Evolutionary conservation across 2,329 filamentous ascomycete genomes (phyloP).

Genomic region (Macrophomina tecta): DNA sequence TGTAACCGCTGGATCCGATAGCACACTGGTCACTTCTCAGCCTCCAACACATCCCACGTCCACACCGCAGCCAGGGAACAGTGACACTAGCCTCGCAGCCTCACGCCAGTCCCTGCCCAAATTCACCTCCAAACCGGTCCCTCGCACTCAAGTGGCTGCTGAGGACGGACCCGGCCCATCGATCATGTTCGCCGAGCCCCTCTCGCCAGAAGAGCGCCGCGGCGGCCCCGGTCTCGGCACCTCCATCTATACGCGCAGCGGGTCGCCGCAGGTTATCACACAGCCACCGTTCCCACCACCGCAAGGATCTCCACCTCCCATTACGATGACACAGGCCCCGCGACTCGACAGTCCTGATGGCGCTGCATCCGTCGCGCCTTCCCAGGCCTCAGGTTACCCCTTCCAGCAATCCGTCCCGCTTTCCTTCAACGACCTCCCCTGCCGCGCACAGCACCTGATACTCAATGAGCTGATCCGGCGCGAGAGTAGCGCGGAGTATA

Average conservation of each 20-base stretch:
- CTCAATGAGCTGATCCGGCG: slow-evolving; percentile 79
- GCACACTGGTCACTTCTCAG: slow-evolving; percentile 8
- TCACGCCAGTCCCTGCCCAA: slow-evolving; percentile 64
- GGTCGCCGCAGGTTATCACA: slow-evolving; percentile 3
- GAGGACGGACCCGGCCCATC: slow-evolving; percentile 71
- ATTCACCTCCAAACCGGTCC: slow-evolving; percentile 76
- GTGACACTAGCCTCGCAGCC: slow-evolving; percentile 54
- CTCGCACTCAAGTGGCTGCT: slow-evolving; percentile 69
- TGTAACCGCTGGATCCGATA: not conserved
- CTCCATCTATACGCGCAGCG: slow-evolving; percentile 26
- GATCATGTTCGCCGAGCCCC: slow-evolving; percentile 71
- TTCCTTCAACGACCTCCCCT: slow-evolving; percentile 86
- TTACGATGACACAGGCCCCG: not conserved
- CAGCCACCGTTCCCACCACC: not conserved
- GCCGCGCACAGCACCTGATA: slow-evolving; percentile 83
- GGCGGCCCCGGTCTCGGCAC: not conserved
- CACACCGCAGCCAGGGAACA: not conserved
- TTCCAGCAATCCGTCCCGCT: slow-evolving; percentile 70
- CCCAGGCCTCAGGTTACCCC: slow-evolving; percentile 53
- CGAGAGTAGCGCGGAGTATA: slow-evolving; percentile 43
- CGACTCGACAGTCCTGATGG: slow-evolving; percentile 1
- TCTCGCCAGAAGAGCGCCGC: slow-evolving; percentile 30
- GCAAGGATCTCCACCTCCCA: no score
- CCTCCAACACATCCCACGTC: not conserved
- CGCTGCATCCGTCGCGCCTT: not conserved